Evolutionary conservation across 805 yeast genomes (phyloP).

Genomic region (Metschnikowia rubicola): DNA sequence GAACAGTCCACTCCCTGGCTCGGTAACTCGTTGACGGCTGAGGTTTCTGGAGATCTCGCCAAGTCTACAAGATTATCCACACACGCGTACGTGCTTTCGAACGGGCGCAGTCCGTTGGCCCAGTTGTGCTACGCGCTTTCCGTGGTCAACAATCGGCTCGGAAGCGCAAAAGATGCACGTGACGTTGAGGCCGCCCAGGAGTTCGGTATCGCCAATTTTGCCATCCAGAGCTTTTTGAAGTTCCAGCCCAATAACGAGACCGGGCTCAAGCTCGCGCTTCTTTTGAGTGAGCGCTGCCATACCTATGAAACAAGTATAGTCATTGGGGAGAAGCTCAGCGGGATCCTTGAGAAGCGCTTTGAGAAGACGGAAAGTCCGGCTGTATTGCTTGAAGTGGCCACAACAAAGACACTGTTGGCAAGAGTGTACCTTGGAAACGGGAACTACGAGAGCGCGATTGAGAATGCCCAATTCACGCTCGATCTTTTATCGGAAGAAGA

Average conservation of each 20-base stretch:
- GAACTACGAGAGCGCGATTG: slow-evolving; percentile 57
- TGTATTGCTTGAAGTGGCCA: slow-evolving; percentile 49
- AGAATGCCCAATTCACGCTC: slow-evolving; percentile 53
- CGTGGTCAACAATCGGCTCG: slow-evolving; percentile 44
- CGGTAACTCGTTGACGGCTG: slow-evolving; percentile 71
- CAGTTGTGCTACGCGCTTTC: slow-evolving; percentile 69
- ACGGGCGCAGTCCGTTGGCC: slow-evolving; percentile 66
- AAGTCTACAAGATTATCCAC: slow-evolving; percentile 61
- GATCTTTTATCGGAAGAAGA: slow-evolving; percentile 44
- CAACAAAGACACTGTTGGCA: slow-evolving; percentile 66
- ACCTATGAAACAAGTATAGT: slow-evolving; percentile 53
- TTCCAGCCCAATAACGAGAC: slow-evolving; percentile 54
- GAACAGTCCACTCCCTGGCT: slow-evolving; percentile 75
- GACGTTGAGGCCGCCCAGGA: slow-evolving; percentile 62
- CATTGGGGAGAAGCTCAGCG: slow-evolving; percentile 45
- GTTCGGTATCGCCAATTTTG: slow-evolving; percentile 59
- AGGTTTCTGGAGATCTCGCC: slow-evolving; percentile 45
- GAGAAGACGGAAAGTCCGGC: slow-evolving; percentile 51
- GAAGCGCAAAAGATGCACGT: slow-evolving; percentile 46
- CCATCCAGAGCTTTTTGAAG: slow-evolving; percentile 63
- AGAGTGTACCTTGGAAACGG: slow-evolving; percentile 63
- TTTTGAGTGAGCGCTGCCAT: slow-evolving; percentile 66
- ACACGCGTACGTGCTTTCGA: slow-evolving; percentile 76
- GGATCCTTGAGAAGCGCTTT: slow-evolving; percentile 50
- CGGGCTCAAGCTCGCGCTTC: slow-evolving; percentile 55